A percentile compares a stretch with the other conserved stretches of the same genome.
phyloP scores from a whole-genome alignment of 495 filamentous ascomycete genomes.

The Penicillium subrubescens region DNA sequence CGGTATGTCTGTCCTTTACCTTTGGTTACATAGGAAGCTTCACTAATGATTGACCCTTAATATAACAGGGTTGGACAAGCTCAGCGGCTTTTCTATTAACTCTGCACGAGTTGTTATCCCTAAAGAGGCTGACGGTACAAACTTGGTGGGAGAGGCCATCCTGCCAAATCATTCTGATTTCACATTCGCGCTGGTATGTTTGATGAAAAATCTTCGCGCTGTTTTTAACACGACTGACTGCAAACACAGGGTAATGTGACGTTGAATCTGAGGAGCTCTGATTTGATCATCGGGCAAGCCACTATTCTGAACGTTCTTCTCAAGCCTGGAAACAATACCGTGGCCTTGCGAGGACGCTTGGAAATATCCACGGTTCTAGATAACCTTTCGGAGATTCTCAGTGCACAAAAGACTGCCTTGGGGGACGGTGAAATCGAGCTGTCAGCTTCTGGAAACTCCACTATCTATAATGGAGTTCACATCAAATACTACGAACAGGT shows the following conservation, averaged over 20 bases:
- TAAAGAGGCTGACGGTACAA: conserved; percentile 38
- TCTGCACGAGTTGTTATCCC: conserved; percentile 43
- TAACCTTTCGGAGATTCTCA: conserved; percentile 41
- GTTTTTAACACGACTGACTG: background rate
- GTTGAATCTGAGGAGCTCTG: conserved; percentile 41
- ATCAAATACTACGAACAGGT: conserved; percentile 47
- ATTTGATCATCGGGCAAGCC: conserved; percentile 43
- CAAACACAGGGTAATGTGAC: conserved; percentile 44
- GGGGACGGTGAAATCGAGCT: conserved; percentile 41
- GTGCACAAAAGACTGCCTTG: conserved; percentile 34
- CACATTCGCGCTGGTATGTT: conserved; percentile 43
- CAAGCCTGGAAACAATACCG: conserved; percentile 48
- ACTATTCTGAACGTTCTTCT: conserved; percentile 43
- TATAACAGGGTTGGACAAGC: conserved; percentile 38
- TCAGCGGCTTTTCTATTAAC: conserved; percentile 46
- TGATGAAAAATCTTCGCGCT: background rate
- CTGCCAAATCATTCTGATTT: conserved; percentile 50
- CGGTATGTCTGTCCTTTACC: conserved; percentile 11
- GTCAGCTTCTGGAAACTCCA: conserved; percentile 43
- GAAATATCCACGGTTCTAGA: conserved; percentile 27
- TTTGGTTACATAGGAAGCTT: no score
- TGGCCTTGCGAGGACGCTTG: conserved; percentile 35
- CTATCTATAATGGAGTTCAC: conserved; percentile 43
- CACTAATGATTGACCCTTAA: background rate
- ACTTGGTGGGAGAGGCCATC: conserved; percentile 32